Conservation (phyloP, 768 basidiomycete species). For the Psilocybe cubensis region DNA sequence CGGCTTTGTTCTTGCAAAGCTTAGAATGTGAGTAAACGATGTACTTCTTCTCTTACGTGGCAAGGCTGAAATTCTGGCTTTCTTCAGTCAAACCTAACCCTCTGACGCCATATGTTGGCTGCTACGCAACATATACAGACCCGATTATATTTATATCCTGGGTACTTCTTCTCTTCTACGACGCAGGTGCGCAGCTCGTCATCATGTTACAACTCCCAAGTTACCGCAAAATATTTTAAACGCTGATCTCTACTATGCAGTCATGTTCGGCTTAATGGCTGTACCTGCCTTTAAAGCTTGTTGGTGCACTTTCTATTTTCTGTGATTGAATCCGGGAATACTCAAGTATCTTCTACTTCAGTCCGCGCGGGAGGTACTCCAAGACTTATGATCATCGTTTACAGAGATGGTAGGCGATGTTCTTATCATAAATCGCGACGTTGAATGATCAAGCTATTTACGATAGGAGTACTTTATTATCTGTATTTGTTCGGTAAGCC, state of each 20-base stretch:
- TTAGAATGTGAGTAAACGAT: slow-evolving; percentile 16
- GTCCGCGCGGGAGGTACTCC: slow-evolving; percentile 13
- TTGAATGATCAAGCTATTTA: background rate
- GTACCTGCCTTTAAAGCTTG: slow-evolving; percentile 20
- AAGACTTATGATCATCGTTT: slow-evolving; percentile 15
- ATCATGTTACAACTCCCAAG: background rate
- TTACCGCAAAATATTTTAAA: background rate
- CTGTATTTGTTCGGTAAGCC: slow-evolving; percentile 23
- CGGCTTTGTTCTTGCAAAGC: slow-evolving; percentile 11
- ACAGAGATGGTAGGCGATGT: slow-evolving; percentile 18
- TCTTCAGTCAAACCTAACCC: slow-evolving; percentile 22
- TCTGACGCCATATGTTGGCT: slow-evolving; percentile 18
- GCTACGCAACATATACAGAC: slow-evolving; percentile 18
- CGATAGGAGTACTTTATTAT: slow-evolving; percentile 23
- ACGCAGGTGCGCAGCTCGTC: slow-evolving; percentile 12
- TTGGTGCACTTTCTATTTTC: slow-evolving; percentile 2
- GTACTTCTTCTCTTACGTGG: background rate
- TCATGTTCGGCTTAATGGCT: slow-evolving; percentile 19
- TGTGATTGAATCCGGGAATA: background rate
- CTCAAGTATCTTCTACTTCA: background rate
- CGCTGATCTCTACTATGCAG: background rate
- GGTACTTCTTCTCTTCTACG: slow-evolving; percentile 19
- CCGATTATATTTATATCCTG: slow-evolving; percentile 22
- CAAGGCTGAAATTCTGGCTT: background rate
- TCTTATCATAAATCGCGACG: background rate